Conservation (phyloP, 1,284 basidiomycete genomes). For the Trichosporon inkin region DNA sequence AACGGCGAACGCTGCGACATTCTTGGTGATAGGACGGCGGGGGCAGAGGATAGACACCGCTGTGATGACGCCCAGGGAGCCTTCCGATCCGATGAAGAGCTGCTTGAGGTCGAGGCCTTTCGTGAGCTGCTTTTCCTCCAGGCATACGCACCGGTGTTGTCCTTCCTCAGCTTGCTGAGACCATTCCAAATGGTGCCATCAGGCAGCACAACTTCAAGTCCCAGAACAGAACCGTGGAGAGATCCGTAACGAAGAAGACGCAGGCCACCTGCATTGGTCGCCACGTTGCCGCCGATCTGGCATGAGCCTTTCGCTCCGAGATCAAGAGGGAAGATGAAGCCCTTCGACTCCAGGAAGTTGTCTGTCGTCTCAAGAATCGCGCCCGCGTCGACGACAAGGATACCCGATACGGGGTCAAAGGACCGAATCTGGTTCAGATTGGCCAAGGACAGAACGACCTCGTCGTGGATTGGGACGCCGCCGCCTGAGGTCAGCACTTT, state of each 20-base stretch:
- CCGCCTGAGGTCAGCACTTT: constrained; percentile 59
- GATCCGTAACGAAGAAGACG: constrained; percentile 92
- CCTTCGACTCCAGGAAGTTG: constrained; percentile 77
- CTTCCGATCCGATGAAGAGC: constrained; percentile 96
- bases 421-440: constrained; percentile 81
- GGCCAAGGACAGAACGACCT: constrained; percentile 77
- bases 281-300: constrained; percentile 96
- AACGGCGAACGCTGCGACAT: constrained; percentile 57
- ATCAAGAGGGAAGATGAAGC: constrained; percentile 97
- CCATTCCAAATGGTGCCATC: constrained; percentile 93
- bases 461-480: constrained; percentile 82
- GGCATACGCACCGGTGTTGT: constrained; percentile 79
- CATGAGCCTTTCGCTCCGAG: constrained; percentile 98
- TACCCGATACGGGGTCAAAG: constrained; percentile 85
- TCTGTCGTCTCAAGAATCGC: constrained; percentile 90
- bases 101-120: constrained; percentile 97
- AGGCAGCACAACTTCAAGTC: constrained; percentile 94
- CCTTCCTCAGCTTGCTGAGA: constrained; percentile 77
- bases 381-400: constrained; percentile 70
- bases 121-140: constrained; percentile 4
- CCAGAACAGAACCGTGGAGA: constrained; percentile 89
- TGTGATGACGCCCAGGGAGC: constrained; percentile 91
- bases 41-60: constrained; percentile 95
- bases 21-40: constrained; percentile 66
- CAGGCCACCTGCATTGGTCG: constrained; percentile 96